Conservation (phyloP, 805 yeast genomes). For the Ogataea degrootiae region DNA sequence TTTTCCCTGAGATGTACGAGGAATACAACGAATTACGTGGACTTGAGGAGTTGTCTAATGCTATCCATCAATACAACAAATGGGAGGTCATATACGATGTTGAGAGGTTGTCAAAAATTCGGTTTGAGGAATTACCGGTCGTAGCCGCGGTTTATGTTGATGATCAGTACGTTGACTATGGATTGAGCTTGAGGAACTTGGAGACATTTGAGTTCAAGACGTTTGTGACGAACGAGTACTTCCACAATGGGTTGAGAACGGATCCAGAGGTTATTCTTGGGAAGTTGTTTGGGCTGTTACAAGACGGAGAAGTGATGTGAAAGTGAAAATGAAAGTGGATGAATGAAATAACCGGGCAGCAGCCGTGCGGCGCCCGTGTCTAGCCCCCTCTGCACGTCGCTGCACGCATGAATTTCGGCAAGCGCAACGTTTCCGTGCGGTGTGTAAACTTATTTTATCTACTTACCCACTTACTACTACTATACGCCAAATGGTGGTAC, state of each 20-base stretch:
- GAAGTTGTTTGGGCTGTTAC: conserved; percentile 35
- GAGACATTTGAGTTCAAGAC: conserved; percentile 30
- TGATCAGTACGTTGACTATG: conserved; percentile 51
- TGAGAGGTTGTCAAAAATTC: conserved; percentile 18
- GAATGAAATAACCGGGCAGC: no score
- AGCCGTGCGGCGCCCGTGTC: no score
- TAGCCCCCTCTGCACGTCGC: no score
- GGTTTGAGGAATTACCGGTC: conserved; percentile 31
- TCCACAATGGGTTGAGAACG: conserved; percentile 47
- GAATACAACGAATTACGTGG: conserved; percentile 40
- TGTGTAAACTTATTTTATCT: no score
- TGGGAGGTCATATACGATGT: conserved; percentile 25
- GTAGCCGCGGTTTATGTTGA: conserved; percentile 45
- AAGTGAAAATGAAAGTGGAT: background rate
- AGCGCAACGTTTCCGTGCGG: no score
- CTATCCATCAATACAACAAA: conserved; percentile 28
- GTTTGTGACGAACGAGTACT: conserved; percentile 42
- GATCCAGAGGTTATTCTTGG: conserved; percentile 37
- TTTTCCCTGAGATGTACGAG: conserved; percentile 42
- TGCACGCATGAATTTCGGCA: no score
- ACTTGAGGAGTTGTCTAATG: conserved; percentile 36
- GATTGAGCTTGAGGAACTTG: conserved; percentile 24
- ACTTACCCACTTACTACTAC: no score
- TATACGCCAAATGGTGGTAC: no score
- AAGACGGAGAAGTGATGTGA: conserved; percentile 23